phyloP scores from a whole-genome alignment of 805 yeast species.

The Yueomyces sinensis region DNA sequence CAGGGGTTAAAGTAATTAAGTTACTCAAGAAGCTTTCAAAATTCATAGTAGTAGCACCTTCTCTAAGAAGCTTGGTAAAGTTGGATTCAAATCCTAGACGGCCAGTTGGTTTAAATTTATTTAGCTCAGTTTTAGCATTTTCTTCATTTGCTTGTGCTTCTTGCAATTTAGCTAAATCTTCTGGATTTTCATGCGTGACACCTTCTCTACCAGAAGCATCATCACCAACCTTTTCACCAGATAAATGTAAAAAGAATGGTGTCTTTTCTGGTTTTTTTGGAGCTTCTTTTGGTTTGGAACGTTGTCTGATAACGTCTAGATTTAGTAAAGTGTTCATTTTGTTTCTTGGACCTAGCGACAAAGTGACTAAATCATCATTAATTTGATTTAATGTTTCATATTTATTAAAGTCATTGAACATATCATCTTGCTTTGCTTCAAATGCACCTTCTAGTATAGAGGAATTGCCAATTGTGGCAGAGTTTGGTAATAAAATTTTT shows the following conservation, averaged over 20 bases:
- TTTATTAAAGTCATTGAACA: slow-evolving; percentile 18
- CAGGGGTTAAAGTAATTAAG: slow-evolving; percentile 54
- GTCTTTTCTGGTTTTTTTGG: slow-evolving; percentile 73
- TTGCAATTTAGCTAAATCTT: slow-evolving; percentile 5
- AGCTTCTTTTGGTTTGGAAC: slow-evolving; percentile 85
- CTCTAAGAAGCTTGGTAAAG: slow-evolving; percentile 54
- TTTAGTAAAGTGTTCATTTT: slow-evolving; percentile 70
- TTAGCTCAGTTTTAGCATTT: slow-evolving; percentile 19
- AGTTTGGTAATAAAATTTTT: slow-evolving; percentile 52
- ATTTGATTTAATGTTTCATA: slow-evolving; percentile 53
- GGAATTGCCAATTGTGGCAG: slow-evolving; percentile 65
- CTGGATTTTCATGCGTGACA: slow-evolving; percentile 13
- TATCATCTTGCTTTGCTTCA: slow-evolving; percentile 26
- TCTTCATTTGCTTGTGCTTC: slow-evolving; percentile 8
- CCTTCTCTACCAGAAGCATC: slow-evolving; percentile 37
- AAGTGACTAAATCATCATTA: slow-evolving; percentile 47
- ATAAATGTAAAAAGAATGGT: slow-evolving; percentile 64
- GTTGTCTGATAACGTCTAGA: slow-evolving; percentile 67
- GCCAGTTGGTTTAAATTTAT: slow-evolving; percentile 16
- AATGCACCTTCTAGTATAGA: slow-evolving; percentile 70
- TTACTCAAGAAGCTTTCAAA: slow-evolving; percentile 39
- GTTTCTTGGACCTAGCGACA: slow-evolving; percentile 63
- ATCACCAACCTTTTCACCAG: slow-evolving; percentile 60
- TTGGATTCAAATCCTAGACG: slow-evolving; percentile 51
- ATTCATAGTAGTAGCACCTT: slow-evolving; percentile 29